These are phyloP conservation scores for Vanilla planifolia DNA, from an alignment of 106 monocot genomes.

Conservation along the genomic window DNA sequence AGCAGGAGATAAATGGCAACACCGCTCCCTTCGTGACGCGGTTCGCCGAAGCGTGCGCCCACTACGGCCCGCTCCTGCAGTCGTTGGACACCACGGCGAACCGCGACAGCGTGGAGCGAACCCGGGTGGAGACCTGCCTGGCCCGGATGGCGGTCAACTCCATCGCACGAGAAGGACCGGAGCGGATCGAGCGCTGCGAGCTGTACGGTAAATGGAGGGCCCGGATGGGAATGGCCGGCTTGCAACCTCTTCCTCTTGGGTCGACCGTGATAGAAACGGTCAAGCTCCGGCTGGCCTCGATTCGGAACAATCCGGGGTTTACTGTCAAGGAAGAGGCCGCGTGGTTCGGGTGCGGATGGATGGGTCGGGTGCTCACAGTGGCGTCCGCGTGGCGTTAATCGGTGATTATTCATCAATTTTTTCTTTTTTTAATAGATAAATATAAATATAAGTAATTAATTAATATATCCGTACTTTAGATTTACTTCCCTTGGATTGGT, in stretches of 20 bases:
- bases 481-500: no score
- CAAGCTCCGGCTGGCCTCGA: conserved; percentile 13
- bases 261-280: conserved; percentile 23
- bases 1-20: conserved; percentile 67
- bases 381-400: conserved; percentile 66
- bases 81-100: conserved; percentile 30
- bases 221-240: conserved; percentile 61
- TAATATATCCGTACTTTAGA: no score
- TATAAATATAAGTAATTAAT: no score
- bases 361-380: conserved; percentile 50
- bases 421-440: no score
- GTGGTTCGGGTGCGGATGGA: conserved; percentile 40
- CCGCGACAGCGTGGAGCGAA: conserved; percentile 23
- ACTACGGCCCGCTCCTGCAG: conserved; percentile 54
- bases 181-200: conserved; percentile 64
- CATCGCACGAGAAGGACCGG: conserved; percentile 38
- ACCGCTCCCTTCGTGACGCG: conserved; percentile 51
- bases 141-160: conserved; percentile 40
- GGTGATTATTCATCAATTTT: no score
- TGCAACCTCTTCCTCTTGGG: conserved; percentile 22
- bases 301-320: conserved; percentile 28
- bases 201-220: conserved; percentile 70
- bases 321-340: conserved; percentile 31
- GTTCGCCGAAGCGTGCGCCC: conserved; percentile 40
- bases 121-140: conserved; percentile 37